Evolutionary conservation across 2,329 filamentous ascomycete genomes (phyloP).

Genomic region (Microsporum canis): DNA sequence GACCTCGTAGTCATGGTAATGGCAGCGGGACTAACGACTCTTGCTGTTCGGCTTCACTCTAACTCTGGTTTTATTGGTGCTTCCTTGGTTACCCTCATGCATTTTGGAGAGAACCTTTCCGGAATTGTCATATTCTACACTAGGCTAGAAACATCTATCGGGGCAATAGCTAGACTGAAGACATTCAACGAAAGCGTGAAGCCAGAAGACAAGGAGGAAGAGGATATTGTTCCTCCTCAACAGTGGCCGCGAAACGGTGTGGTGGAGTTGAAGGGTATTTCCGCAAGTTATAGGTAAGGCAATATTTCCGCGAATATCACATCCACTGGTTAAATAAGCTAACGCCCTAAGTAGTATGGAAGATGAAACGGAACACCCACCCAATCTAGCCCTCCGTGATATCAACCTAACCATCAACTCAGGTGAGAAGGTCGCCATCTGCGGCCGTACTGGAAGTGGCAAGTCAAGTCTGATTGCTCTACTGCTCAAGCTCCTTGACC

Average conservation of each 20-base stretch:
- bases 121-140: slow-evolving; percentile 1
- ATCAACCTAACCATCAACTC: slow-evolving; percentile 8
- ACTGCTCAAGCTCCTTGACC: slow-evolving; percentile 5
- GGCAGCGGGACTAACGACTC: slow-evolving; percentile 27
- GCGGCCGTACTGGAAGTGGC: slow-evolving; percentile 14
- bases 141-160: slow-evolving; percentile 11
- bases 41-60: slow-evolving; percentile 25
- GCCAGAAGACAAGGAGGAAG: slow-evolving; percentile 14
- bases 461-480: slow-evolving; percentile 6
- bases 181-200: slow-evolving; percentile 12
- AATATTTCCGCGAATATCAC: neutral
- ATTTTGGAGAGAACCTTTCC: neutral
- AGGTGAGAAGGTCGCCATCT: slow-evolving; percentile 13
- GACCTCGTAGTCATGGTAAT: slow-evolving; percentile 30
- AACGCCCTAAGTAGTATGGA: neutral
- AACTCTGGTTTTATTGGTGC: slow-evolving; percentile 19
- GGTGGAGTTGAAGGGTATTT: neutral
- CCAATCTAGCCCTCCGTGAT: neutral
- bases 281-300: slow-evolving; percentile 7
- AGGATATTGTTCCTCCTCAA: slow-evolving; percentile 13
- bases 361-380: neutral
- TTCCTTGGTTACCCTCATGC: neutral
- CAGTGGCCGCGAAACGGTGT: slow-evolving; percentile 14
- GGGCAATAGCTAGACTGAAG: slow-evolving; percentile 16
- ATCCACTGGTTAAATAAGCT: too few species aligned